These are phyloP conservation scores for Phytophthora colocasiae DNA, from an alignment of 352 stramenopile species.

Conservation along the genomic window DNA sequence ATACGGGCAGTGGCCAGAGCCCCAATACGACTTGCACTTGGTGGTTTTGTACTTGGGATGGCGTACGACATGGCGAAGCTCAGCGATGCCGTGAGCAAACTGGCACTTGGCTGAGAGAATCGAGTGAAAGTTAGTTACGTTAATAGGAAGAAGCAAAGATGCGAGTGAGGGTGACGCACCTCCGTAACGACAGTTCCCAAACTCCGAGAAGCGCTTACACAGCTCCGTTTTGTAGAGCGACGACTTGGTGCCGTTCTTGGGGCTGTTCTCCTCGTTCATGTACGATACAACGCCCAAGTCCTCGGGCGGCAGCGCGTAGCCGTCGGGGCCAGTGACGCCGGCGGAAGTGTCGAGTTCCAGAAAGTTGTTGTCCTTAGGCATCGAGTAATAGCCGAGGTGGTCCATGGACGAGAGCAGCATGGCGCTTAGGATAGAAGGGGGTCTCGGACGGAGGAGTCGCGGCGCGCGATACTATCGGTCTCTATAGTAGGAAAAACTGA, in stretches of 20 bases:
- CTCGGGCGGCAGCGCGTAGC: constrained; percentile 56
- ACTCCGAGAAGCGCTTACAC: constrained; percentile 89
- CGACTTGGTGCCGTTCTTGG: constrained; percentile 87
- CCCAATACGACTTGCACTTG: constrained; percentile 92
- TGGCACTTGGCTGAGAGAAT: constrained; percentile 83
- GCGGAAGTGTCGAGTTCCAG: constrained; percentile 68
- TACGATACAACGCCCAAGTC: constrained; percentile 50
- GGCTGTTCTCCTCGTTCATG: constrained; percentile 84
- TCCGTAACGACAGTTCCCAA: constrained; percentile 89
- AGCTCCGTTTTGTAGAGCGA: constrained; percentile 91
- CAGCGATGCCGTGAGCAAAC: constrained; percentile 82
- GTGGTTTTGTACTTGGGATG: constrained; percentile 93
- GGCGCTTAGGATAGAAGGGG: constrained; percentile 11
- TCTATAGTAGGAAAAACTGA: constrained; percentile 24
- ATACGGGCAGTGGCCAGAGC: constrained; percentile 89
- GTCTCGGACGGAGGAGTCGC: constrained; percentile 24
- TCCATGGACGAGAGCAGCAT: constrained; percentile 88
- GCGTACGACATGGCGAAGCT: constrained; percentile 85
- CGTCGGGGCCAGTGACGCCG: constrained; percentile 30
- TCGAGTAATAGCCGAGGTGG: constrained; percentile 85
- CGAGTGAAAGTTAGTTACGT: constrained; percentile 3
- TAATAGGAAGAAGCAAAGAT: not conserved
- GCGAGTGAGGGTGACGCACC: constrained; percentile 31
- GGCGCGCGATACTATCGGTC: constrained; percentile 16
- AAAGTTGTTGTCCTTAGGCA: constrained; percentile 74